Conservation (phyloP, 2,329 filamentous ascomycete genomes). For the Diaporthe ilicicola region DNA sequence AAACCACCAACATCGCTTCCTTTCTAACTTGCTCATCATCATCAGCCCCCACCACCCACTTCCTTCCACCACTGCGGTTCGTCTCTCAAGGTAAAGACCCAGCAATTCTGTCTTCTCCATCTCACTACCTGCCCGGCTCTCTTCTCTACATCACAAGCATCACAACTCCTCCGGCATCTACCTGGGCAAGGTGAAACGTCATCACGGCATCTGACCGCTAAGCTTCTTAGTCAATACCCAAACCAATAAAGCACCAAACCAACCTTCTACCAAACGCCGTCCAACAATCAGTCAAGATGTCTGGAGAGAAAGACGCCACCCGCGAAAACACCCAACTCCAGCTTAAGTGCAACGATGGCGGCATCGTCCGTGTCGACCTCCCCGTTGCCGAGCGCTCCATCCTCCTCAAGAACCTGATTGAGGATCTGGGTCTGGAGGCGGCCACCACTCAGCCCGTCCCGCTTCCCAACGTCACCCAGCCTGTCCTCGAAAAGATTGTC, state of each 20-base stretch:
- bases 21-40: slow-evolving; percentile 18
- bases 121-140: not conserved
- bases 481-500: slow-evolving; percentile 93
- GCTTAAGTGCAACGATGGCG: slow-evolving; percentile 61
- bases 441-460: slow-evolving; percentile 76
- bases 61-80: not conserved
- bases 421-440: slow-evolving; percentile 80
- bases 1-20: slow-evolving; percentile 24
- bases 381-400: slow-evolving; percentile 89
- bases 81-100: not conserved
- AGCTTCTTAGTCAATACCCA: not conserved
- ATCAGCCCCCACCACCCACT: not conserved
- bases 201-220: slow-evolving; percentile 23
- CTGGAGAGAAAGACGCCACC: slow-evolving; percentile 36
- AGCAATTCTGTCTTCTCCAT: not conserved
- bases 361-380: slow-evolving; percentile 68
- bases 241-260: slow-evolving; percentile 27
- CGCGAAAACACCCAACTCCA: slow-evolving; percentile 48
- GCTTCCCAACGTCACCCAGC: slow-evolving; percentile 90
- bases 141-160: not conserved
- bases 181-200: not conserved
- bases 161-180: not conserved
- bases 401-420: slow-evolving; percentile 98
- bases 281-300: slow-evolving; percentile 39
- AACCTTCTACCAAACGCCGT: slow-evolving; percentile 33